These are phyloP conservation scores for Chytriomyces sp. DNA, from an alignment of 192 early-diverging fungal genomes.

Conservation along the genomic window DNA sequence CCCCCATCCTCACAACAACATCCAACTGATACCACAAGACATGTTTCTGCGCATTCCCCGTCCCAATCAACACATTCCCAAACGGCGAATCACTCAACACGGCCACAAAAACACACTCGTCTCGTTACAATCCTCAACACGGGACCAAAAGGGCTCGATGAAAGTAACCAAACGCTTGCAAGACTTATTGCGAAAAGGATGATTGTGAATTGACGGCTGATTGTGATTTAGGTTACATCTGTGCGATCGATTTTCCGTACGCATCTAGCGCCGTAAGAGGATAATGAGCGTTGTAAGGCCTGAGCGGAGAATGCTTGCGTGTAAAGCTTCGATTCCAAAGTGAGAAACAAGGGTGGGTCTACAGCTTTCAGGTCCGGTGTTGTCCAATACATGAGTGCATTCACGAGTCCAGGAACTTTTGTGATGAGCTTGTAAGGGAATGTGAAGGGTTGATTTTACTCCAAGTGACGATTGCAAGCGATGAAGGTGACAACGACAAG, in stretches of 20 bases:
- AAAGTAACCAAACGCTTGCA: neutral
- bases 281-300: slow-evolving; percentile 25
- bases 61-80: slow-evolving; percentile 22
- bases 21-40: slow-evolving; percentile 31
- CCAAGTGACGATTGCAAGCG: no score
- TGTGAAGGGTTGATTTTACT: no score
- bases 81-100: slow-evolving; percentile 29
- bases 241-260: slow-evolving; percentile 8
- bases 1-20: slow-evolving; percentile 27
- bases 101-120: slow-evolving; percentile 29
- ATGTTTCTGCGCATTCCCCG: slow-evolving; percentile 27
- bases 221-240: slow-evolving; percentile 13
- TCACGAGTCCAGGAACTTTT: slow-evolving; percentile 25
- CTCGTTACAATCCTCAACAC: slow-evolving; percentile 16
- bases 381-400: slow-evolving; percentile 27
- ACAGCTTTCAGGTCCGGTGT: slow-evolving; percentile 19
- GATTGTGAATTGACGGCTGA: neutral
- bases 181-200: slow-evolving; percentile 1
- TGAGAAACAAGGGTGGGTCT: slow-evolving; percentile 28
- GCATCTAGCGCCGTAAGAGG: slow-evolving; percentile 12
- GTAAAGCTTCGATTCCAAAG: slow-evolving; percentile 8
- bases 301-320: slow-evolving; percentile 22
- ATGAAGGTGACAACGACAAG: no score
- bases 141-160: slow-evolving; percentile 9
- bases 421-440: no score